Base-by-base conservation (phyloP, 495 filamentous ascomycete species). In the Aspergillus conjunctus region DNA sequence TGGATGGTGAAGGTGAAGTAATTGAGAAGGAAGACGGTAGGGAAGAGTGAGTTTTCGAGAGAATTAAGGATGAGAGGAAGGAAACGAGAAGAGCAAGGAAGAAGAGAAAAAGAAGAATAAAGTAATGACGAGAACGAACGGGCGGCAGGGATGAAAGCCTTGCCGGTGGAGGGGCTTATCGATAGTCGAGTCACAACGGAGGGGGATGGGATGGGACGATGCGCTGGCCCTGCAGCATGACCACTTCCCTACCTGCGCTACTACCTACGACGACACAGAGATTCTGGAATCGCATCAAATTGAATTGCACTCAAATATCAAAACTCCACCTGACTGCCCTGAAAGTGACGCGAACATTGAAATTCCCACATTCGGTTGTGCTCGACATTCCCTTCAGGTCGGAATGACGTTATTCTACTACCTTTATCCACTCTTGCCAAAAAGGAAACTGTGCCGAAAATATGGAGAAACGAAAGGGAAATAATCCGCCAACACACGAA, bases 151-250 rank as follows among this genome's bases (percentile, higher is more conserved):
- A 41, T 30, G 49, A 56, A 30, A 34, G 26, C 41, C 45, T 51
- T 39, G 37, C 30, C 49, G 61, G 45, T 41, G 58, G 63, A 53
- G 57, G 53, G 56, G 61, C 61, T 70, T 67, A 70, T 70, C 67
- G 67, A 70, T 70, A 67, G 61, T 39, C 26, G 6, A 43, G 11
- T n/a, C n/a, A n/a, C n/a, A n/a, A n/a, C n/a, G n/a, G n/a, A n/a
- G n/a, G n/a, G n/a, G n/a, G n/a, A n/a, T 51, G 44, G 55, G 15
- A 43, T 22, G 12, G 18, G 15, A 48, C 51, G 51, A 33, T 63
- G 64, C 51, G 54, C 39, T 62, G 60, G 56, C 64, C 20, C 34
- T 64, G 62, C 63, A 55, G 60, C 56, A 17, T 4, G 20, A 48
- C n/a, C 18, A 18, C 59, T 52, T 66, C 32, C 20, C 56, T 55